Conservation (phyloP, 2,329 filamentous ascomycete genomes). For the Kalmusia sp. region DNA sequence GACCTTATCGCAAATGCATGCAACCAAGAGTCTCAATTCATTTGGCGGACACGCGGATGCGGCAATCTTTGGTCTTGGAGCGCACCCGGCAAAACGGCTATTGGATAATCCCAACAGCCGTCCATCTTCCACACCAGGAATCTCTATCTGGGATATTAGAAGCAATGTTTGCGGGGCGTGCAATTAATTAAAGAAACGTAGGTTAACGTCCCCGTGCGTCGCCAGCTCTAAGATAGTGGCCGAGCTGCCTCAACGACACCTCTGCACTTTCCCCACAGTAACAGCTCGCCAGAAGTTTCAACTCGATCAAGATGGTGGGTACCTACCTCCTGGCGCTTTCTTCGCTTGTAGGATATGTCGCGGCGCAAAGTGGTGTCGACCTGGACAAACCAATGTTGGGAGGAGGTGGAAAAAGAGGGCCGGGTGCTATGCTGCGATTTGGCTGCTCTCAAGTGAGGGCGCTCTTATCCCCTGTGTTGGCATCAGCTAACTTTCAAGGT, state of each 20-base stretch:
- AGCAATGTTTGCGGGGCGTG: neutral
- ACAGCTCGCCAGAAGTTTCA: neutral
- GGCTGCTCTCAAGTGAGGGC: conserved; percentile 25
- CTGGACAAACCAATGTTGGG: conserved; percentile 25
- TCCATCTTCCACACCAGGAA: neutral
- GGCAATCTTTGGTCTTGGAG: neutral
- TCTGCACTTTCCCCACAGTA: neutral
- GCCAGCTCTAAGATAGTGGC: neutral
- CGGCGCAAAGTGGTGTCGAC: conserved; percentile 22
- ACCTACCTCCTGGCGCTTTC: conserved; percentile 2
- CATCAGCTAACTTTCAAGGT: conserved; percentile 14
- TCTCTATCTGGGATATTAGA: neutral
- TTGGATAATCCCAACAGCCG: neutral
- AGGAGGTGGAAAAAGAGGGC: conserved; percentile 22
- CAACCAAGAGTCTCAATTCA: neutral
- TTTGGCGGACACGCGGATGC: neutral
- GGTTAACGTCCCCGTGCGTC: neutral
- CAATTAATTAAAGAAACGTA: neutral
- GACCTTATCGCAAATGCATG: too few relatives aligned
- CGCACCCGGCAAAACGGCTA: conserved; percentile 3
- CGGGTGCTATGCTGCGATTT: conserved; percentile 29
- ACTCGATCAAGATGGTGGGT: conserved; percentile 5
- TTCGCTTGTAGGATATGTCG: neutral
- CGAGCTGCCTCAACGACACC: neutral
- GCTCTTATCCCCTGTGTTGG: neutral